These are phyloP conservation scores for Ophiostoma angusticollis DNA, from an alignment of 2,329 filamentous ascomycete species.

Conservation along the genomic window DNA sequence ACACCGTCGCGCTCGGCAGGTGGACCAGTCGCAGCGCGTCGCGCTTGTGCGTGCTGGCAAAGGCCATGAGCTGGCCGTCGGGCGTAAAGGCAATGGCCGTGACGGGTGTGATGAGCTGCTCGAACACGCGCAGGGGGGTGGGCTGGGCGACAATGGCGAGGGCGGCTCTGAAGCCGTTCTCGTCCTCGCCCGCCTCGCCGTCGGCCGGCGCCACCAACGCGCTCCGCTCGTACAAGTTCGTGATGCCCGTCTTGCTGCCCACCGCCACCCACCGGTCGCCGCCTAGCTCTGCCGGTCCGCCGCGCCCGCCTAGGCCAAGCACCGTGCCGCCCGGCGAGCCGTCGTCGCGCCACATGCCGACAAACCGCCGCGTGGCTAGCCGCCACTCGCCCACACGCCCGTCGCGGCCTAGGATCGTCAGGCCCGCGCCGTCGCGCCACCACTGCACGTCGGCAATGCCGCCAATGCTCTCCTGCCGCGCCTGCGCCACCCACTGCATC, in stretches of 20 bases:
- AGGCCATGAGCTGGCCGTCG: slow-evolving; percentile 79
- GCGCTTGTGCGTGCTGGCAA: slow-evolving; percentile 76
- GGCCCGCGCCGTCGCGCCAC: slow-evolving; percentile 75
- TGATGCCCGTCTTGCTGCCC: slow-evolving; percentile 74
- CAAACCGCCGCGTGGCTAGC: slow-evolving; percentile 51
- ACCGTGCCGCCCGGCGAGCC: slow-evolving; percentile 78
- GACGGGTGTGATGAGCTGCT: slow-evolving; percentile 78
- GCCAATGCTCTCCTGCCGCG: slow-evolving; percentile 65
- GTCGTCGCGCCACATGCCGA: slow-evolving; percentile 81
- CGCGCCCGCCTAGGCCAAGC: slow-evolving; percentile 60
- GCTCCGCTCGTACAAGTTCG: slow-evolving; percentile 84
- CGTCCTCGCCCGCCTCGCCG: slow-evolving; percentile 16
- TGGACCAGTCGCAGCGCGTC: slow-evolving; percentile 82
- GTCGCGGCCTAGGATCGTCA: slow-evolving; percentile 72
- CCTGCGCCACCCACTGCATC: slow-evolving; percentile 77
- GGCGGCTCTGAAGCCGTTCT: not conserved
- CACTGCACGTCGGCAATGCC: slow-evolving; percentile 86
- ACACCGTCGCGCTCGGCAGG: slow-evolving; percentile 83
- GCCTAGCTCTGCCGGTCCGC: slow-evolving; percentile 50
- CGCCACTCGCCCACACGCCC: slow-evolving; percentile 88
- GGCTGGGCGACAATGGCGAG: slow-evolving; percentile 52
- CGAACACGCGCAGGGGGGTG: slow-evolving; percentile 58
- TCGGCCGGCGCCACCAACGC: slow-evolving; percentile 42
- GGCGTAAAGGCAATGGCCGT: slow-evolving; percentile 70
- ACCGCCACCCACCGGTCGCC: slow-evolving; percentile 82